Evolutionary conservation across 345 rosid species (phyloP).

Genomic region (Angophora floribunda): DNA sequence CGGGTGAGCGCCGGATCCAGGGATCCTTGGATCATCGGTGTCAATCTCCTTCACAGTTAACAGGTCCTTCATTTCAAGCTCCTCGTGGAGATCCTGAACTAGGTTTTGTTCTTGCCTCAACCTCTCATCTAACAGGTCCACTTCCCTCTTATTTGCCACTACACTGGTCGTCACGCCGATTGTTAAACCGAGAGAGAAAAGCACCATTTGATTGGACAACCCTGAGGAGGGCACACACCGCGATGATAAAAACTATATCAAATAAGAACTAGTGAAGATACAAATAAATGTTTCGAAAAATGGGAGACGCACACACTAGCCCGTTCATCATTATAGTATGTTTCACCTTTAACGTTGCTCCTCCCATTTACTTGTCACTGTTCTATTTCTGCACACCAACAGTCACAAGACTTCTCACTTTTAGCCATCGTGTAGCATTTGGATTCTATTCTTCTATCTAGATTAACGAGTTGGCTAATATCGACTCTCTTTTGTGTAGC

Average conservation of each 20-base stretch:
- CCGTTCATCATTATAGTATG: not conserved
- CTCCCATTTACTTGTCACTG: too few relatives aligned
- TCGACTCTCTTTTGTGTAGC: not conserved
- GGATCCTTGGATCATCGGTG: not conserved
- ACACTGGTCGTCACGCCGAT: constrained; percentile 4
- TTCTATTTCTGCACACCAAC: not conserved
- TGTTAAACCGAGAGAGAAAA: constrained; percentile 12
- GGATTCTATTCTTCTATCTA: not conserved
- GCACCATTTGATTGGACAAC: not conserved
- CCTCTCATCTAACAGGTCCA: constrained; percentile 8
- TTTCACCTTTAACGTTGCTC: too few relatives aligned
- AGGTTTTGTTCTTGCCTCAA: constrained; percentile 12
- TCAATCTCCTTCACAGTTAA: constrained; percentile 6
- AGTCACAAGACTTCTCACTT: not conserved
- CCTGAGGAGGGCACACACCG: constrained; percentile 3
- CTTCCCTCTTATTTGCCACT: not conserved
- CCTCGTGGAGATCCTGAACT: constrained; percentile 20
- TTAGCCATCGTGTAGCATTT: not conserved
- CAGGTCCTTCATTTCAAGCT: constrained; percentile 20
- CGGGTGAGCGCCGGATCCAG: not conserved
- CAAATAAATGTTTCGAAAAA: not conserved
- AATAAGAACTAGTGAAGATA: not conserved
- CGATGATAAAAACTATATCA: not conserved
- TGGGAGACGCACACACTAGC: not conserved
- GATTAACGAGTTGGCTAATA: not conserved